Evolutionary conservation across 441 rosid species (phyloP).

Genomic region (Pelargonium myrrhifolium): DNA sequence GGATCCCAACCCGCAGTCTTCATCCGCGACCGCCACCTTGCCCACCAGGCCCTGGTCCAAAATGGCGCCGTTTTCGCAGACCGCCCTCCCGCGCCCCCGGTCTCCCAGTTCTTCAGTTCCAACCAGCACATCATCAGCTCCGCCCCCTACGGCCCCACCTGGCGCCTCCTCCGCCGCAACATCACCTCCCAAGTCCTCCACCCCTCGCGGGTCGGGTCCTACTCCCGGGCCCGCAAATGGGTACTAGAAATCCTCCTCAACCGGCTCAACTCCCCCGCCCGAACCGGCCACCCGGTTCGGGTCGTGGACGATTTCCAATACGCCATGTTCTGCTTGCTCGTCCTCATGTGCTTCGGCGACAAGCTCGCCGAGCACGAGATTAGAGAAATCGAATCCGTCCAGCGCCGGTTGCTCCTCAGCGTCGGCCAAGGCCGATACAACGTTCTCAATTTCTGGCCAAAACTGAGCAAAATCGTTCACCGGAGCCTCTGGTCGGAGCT

Average conservation of each 20-base stretch:
- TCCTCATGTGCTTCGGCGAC: conserved; percentile 33
- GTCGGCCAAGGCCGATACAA: conserved; percentile 10
- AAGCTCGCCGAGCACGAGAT: conserved; percentile 24
- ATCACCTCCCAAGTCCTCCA: conserved; percentile 32
- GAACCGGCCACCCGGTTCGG: conserved; percentile 7
- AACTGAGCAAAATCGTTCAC: conserved; percentile 23
- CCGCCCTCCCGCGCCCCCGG: conserved; percentile 9
- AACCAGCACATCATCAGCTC: conserved; percentile 33
- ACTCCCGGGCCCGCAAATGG: conserved; percentile 25
- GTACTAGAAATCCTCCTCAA: conserved; percentile 21
- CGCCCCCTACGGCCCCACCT: conserved; percentile 30
- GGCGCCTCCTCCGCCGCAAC: conserved; percentile 39
- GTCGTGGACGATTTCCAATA: conserved; percentile 24
- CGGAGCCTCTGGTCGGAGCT: conserved; percentile 28
- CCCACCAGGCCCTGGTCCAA: conserved; percentile 8
- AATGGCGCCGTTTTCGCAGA: conserved; percentile 5
- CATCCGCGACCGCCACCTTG: neutral
- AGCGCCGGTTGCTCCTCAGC: conserved; percentile 12
- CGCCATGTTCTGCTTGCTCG: conserved; percentile 29
- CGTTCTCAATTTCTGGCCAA: conserved; percentile 32
- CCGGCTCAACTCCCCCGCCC: conserved; percentile 8
- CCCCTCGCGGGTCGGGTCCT: conserved; percentile 25
- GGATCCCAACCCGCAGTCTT: conserved; percentile 1
- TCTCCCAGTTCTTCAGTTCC: conserved; percentile 11
- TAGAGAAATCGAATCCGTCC: conserved; percentile 20